Evolutionary conservation across 2,329 filamentous ascomycete genomes (phyloP).

Genomic region (Arthrobotrys conoides): DNA sequence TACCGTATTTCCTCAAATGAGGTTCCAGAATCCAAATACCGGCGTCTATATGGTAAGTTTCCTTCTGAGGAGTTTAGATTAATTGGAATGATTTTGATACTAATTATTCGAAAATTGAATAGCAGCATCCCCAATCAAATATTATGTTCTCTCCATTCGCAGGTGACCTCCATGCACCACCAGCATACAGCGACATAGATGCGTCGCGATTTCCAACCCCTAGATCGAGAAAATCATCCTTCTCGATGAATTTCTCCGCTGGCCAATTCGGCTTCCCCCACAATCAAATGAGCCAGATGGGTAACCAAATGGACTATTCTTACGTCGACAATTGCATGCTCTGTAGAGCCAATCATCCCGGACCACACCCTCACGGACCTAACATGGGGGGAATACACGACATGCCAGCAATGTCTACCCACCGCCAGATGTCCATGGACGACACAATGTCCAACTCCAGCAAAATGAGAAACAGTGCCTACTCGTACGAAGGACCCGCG

Average conservation of each 20-base stretch:
- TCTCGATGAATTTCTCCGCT: constrained; percentile 32
- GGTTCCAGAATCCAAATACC: constrained; percentile 16
- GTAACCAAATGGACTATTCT: constrained; percentile 12
- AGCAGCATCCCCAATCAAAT: constrained; percentile 16
- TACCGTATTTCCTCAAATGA: constrained; percentile 10
- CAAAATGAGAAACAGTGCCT: constrained; percentile 20
- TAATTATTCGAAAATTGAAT: neutral
- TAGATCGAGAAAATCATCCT: constrained; percentile 38
- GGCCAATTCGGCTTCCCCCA: constrained; percentile 14
- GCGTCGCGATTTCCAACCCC: constrained; percentile 18
- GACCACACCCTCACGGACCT: constrained; percentile 36
- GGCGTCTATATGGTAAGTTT: constrained; percentile 31
- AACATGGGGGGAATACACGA: constrained; percentile 30
- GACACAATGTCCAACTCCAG: constrained; percentile 22
- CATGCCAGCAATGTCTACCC: constrained; percentile 18
- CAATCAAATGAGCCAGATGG: constrained; percentile 11
- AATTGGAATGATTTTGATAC: neutral
- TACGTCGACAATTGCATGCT: constrained; percentile 36
- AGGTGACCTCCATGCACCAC: constrained; percentile 40
- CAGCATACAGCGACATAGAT: constrained; percentile 43
- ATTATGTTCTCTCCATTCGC: constrained; percentile 25
- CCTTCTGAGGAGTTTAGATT: neutral
- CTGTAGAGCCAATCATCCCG: constrained; percentile 38
- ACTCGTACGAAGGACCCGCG: constrained; percentile 19
- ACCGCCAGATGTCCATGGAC: constrained; percentile 34